Base-by-base conservation (phyloP, 176 grass and related monocot species). In the Aechmea fasciata region DNA sequence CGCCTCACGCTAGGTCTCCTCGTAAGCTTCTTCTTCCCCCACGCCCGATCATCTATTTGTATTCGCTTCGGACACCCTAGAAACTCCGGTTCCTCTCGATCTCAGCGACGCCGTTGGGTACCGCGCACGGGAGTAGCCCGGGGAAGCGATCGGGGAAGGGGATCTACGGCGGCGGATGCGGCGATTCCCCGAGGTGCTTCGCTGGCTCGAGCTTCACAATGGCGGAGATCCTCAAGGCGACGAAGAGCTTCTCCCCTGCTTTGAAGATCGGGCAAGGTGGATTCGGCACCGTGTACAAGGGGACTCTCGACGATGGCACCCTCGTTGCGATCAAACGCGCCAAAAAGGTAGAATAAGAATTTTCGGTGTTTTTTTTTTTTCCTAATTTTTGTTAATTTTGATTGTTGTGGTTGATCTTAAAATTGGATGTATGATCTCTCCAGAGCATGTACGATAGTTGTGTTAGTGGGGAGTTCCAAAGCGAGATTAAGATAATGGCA, bases 251-350 rank as follows among this genome's bases (percentile, higher is more conserved):
- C 82, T 97, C 89, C 9, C 79, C 86, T 20, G 66, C 64, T 12
- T 67, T 84, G 6, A 97, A 90, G 81, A 82, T 92, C 73, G 94
- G 94, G 0, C 86, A 97, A 85, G 94, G 94, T 61, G 89, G 94
- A 0, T 97, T 90, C 71, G 89, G 89, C 0, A 71, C 73, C 19
- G 94, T 97, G 3, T 97, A 85, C 72, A 83, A 62, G 74, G 94
- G 89, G 65, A 80, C 64, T 1, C 89, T 97, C 64, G 73, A 85
- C 24, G 82, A 97, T 74, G 94, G 94, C 66, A 84, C 76, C 11
- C 10, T 67, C n/a, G 82, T 97, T 66, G 89, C 94, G 22, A 84
- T 97, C 29, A 97, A 97, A 80, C 94, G 94, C n/a, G 89, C 82
- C 41, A 91, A 85, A 72, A 76, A 75, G 76, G 82, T 85, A 62